Base-by-base conservation (phyloP, 768 basidiomycete genomes). In the Suillus lakei region DNA sequence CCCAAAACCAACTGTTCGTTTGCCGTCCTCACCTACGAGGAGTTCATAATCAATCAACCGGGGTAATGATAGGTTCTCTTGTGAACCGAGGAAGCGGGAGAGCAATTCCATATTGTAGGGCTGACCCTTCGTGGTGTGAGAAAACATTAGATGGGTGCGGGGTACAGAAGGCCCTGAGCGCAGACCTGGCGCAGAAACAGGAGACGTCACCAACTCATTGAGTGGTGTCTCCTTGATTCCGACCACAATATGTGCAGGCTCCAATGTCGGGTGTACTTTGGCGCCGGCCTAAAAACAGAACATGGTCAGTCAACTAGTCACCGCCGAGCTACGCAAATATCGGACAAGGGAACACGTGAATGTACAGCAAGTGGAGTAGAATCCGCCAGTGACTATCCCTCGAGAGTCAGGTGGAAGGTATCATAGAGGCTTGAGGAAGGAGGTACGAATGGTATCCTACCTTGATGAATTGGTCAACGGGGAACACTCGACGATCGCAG, bases 171-270 rank as follows among this genome's bases (percentile, higher is more conserved):
- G 66, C 63, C 54, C 63, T 64, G 66, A 44, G 32, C 59, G 55
- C 26, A 41, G 26, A 28, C 39, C 38, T 13, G 72, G 69, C 54
- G 51, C 23, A 32, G 48, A 62, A 26, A 83, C 70, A 26, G 85
- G 82, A 36, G 78, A 74, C 23, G 82, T 83, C 69, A 88, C 72
- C 39, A 95, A 81, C 67, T 90, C 88, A 32, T 77, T 53, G 8
- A 96, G 74, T 10, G 91, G 91, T 0, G 91, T 87, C 75, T 98
- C 96, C 71, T 98, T 98, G 77, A 98, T 95, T 2, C 96, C 96
- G 5, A 96, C 72, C 38, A 95, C 76, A 60, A 98, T 86, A 68
- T 95, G 89, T 0, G 92, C 88, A 7, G 85, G 79, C 4, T 79
- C 76, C 21, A 94, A 82, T n/a, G 79, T 80, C 13, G 83, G 72